A percentile compares a stretch with the other conserved stretches of the same genome.
Conservation (phyloP, 2,329 filamentous ascomycete genomes). For the Orbilia brochopaga region DNA sequence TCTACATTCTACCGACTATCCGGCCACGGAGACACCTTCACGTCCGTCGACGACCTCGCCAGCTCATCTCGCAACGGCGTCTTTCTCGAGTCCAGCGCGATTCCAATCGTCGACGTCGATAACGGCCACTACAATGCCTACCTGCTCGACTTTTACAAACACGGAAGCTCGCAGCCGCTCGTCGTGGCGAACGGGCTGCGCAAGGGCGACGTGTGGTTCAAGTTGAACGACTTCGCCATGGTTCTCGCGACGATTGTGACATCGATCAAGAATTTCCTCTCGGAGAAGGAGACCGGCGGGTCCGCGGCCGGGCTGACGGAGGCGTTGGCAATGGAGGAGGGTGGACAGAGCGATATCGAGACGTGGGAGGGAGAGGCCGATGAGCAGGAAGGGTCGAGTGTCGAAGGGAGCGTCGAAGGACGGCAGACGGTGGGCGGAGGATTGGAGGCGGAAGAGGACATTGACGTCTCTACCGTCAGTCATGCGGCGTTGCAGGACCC, state of each 20-base stretch:
- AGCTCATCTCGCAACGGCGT: slow-evolving; percentile 69
- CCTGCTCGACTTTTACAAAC: slow-evolving; percentile 77
- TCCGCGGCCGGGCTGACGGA: slow-evolving; percentile 22
- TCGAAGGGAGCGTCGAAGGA: too few relatives aligned
- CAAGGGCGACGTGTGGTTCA: slow-evolving; percentile 73
- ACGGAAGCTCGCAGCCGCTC: slow-evolving; percentile 69
- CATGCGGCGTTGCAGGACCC: slow-evolving; percentile 42
- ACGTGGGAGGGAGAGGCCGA: slow-evolving; percentile 4
- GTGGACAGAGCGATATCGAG: slow-evolving; percentile 14
- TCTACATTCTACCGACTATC: slow-evolving; percentile 76
- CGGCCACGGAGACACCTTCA: slow-evolving; percentile 69
- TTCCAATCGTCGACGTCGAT: slow-evolving; percentile 70
- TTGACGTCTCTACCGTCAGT: slow-evolving; percentile 23
- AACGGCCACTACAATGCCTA: slow-evolving; percentile 69
- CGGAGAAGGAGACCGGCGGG: slow-evolving; percentile 32
- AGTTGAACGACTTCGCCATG: slow-evolving; percentile 68
- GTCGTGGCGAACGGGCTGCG: slow-evolving; percentile 71
- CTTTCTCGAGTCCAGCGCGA: slow-evolving; percentile 75
- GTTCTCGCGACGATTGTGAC: slow-evolving; percentile 73
- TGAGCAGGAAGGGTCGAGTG: too few relatives aligned
- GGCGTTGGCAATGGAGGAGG: slow-evolving; percentile 29
- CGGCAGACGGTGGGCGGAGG: background rate
- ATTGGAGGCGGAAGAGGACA: slow-evolving; percentile 16
- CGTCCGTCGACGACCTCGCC: slow-evolving; percentile 71
- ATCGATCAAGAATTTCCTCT: slow-evolving; percentile 44